Evolutionary conservation across 1,284 basidiomycete genomes (phyloP), one percentile per base, ranked within the genome.

Genomic region (Xanthoconium separans): DNA sequence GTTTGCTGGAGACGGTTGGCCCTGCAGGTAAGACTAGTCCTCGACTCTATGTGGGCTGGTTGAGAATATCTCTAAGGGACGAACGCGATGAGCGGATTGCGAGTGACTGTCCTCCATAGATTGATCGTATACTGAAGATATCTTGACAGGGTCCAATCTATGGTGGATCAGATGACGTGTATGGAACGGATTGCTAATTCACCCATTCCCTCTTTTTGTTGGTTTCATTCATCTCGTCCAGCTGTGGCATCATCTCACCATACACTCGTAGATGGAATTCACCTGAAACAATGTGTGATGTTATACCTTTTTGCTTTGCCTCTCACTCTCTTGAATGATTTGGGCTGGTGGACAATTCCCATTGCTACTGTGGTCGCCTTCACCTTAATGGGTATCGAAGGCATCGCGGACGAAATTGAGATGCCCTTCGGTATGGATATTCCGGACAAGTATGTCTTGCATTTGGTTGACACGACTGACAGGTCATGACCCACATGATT

Each of bases 231-330:
- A 33, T 49, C 41, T 4, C 43, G 20, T 22, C 11, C 44, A 47
- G 11, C 12, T 24, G 27, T 11, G 7, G 50, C 31, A 3, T 29
- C 20, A 30, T 37, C 46, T 59, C 11, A 66, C 31, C 13, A 29
- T 7, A 24, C 5, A 8, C 22, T 15, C 34, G 22, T 59, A 88
- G 85, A 90, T 61, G 82, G 89, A 40, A 91, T 95, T 58, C 94
- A 96, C 71, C 77, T 96, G 64, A 96, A 96, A 71, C 94, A 96
- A 83, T 91, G 89, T 58, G 89, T 94, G n/a, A 87, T 87, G 2
- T 73, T 95, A 2, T 94, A 95, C 72, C 81, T 95, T 12, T 93
- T 93, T 66, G 83, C 89, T 41, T 78, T 95, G 18, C 93, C 93
- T 2, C 84, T 94, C 62, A 91, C 89, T 6, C 79, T 95, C 30